A percentile compares a stretch with the other conserved stretches of the same genome.
Conservation (phyloP, 2,329 filamentous ascomycete genomes). For the Graphilbum fragrans region DNA sequence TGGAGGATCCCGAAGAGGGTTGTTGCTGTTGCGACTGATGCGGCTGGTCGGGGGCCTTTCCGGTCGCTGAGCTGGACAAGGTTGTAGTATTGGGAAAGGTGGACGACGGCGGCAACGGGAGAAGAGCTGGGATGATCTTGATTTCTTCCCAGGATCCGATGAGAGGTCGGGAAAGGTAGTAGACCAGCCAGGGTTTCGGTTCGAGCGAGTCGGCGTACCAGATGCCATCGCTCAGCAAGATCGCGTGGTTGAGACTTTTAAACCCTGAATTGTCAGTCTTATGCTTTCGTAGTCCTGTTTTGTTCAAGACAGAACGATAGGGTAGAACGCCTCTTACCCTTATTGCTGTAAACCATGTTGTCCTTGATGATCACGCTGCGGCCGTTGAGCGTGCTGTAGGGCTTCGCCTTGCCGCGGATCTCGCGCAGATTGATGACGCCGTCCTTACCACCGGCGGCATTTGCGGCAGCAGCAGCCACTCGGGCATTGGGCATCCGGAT, state of each 20-base stretch:
- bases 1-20: neutral
- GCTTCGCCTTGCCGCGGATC: conserved; percentile 82
- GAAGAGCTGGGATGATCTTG: conserved; percentile 54
- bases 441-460: conserved; percentile 43
- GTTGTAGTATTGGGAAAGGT: too few relatives aligned
- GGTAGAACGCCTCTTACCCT: conserved; percentile 67
- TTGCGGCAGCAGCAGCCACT: conserved; percentile 32
- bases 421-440: conserved; percentile 60
- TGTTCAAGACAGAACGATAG: neutral
- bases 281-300: too few relatives aligned
- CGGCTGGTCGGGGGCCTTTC: neutral
- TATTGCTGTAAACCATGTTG: conserved; percentile 85
- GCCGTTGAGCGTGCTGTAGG: conserved; percentile 86
- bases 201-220: conserved; percentile 88
- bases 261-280: conserved; percentile 49
- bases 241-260: conserved; percentile 80
- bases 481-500: conserved; percentile 56
- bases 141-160: conserved; percentile 72
- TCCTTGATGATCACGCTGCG: conserved; percentile 92
- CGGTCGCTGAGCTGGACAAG: too few relatives aligned
- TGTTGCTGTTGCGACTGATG: conserved; percentile 3
- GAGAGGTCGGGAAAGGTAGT: conserved; percentile 85
- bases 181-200: conserved; percentile 86
- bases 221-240: conserved; percentile 69
- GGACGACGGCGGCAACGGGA: too few relatives aligned